Base-by-base conservation (phyloP, 2,329 filamentous ascomycete genomes). In the Venturia aucupariae region DNA sequence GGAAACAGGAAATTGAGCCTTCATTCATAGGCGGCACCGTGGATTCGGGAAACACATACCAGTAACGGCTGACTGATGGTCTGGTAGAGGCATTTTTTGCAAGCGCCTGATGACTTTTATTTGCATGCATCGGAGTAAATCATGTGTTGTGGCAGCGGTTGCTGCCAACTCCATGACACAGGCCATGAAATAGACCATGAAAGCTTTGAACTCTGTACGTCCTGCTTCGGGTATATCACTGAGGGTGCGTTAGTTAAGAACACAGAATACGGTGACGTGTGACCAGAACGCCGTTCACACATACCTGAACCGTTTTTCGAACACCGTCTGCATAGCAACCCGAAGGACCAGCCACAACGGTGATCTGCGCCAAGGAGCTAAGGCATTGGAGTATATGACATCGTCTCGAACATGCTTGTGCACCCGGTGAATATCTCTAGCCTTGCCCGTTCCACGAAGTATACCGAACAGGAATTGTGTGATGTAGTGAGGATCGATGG, bases 261-360 rank as follows among this genome's bases (percentile, higher is more conserved):
- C n/a, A n/a, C n/a, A n/a, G n/a, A n/a, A n/a, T n/a, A n/a, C n/a
- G n/a, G n/a, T n/a, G n/a, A n/a, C n/a, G n/a, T n/a, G n/a, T n/a
- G n/a, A n/a, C n/a, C n/a, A n/a, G n/a, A n/a, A n/a, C n/a, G n/a
- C n/a, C n/a, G n/a, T n/a, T n/a, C n/a, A n/a, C n/a, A n/a, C 51
- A 19, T 17, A 57, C 51, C 30, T 8, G 30, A 6, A 19, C 13
- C 8, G 17, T 3, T 35, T 32, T 11, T 57, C 51, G 8, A 57
- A 35, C 10, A 22, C 19, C 0, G 85, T 78, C 60, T 85, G 80
- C 1, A 84, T 68, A 0, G 79, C 76, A 1, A 90, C 84, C 0
- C 86, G 82, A 4, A 89, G 71, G 0, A 85, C 74, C 0, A 90
- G 79, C 82, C 86, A 90, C 61, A 82, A 79, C 0, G 87, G 80